Base-by-base conservation (phyloP, 2,329 filamentous ascomycete genomes). In the Aspergillus tamarii region DNA sequence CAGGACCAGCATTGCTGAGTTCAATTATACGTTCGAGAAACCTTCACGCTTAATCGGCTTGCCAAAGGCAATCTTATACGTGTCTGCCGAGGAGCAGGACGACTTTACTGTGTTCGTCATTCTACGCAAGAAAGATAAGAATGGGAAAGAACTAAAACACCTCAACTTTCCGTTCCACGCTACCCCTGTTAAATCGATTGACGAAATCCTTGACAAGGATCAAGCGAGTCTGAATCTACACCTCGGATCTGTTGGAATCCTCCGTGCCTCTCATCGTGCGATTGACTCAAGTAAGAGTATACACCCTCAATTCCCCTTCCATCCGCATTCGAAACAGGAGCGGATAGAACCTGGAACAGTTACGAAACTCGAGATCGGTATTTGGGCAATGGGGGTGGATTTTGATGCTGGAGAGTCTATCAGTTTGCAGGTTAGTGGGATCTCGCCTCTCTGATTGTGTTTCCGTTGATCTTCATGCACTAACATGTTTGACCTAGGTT, bases 341-440 rank as follows among this genome's bases (percentile, higher is more conserved):
- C 81, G 82, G 67, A 72, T 84, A 1, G 60, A 68, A 2, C 76
- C 74, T 0, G 82, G 82, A 0, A 70, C 77, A 8, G 70, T 84
- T 23, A 80, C 83, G 4, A 77, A 77, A 67, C 69, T 84, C 5
- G 81, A 84, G 53, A 84, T 84, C 62, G 81, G 80, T 0, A 80
- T 84, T 14, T 84, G 81, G 81, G 76, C 78, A 0, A 78, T 80
- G 73, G 82, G 82, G 0, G 75, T 82, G 0, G 78, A 82, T 32
- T 84, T 80, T 67, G 79, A 83, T 3, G 77, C 72, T 7, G 81
- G 79, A 0, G 79, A 83, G 64, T 64, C 67, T 2, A 63, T 72
- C 34, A 68, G 67, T 32, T 48, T 78, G 21, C 62, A 62, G 58
- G 69, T 72, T 59, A 56, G 64, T 62, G 34, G 26, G 11, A 9